Conservation (phyloP, 148 eudicot species). For the Persicaria maculosa region DNA sequence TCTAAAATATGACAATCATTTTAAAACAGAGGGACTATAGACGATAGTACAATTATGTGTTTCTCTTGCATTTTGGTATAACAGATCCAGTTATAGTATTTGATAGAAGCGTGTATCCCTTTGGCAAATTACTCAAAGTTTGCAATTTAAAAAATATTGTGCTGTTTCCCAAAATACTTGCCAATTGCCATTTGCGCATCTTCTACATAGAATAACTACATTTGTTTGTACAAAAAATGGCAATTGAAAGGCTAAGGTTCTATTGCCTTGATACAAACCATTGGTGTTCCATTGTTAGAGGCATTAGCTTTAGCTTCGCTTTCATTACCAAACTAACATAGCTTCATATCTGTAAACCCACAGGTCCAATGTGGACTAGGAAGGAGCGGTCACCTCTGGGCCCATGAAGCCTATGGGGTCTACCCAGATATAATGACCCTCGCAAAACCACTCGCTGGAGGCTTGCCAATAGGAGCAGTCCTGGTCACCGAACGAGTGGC, state of each 20-base stretch:
- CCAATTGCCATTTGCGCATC: no score
- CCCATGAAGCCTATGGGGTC: conserved; percentile 62
- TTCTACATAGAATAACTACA: no score
- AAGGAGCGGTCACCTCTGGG: conserved; percentile 90
- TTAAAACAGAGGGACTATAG: no score
- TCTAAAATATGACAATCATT: no score
- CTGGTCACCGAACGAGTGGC: conserved; percentile 65
- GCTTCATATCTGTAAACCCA: conserved; percentile 6
- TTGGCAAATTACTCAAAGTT: not conserved
- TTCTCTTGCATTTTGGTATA: not conserved
- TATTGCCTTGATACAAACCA: no score
- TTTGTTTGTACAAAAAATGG: no score
- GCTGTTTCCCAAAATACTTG: not conserved
- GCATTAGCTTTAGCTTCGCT: no score
- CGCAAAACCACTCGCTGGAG: conserved; percentile 92
- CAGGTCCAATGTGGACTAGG: conserved; percentile 97
- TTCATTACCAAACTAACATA: not conserved
- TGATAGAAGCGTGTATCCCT: not conserved
- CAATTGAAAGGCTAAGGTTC: no score
- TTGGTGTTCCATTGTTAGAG: no score
- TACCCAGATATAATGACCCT: conserved; percentile 89
- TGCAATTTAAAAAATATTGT: not conserved
- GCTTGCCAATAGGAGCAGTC: conserved; percentile 83
- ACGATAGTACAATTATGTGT: not conserved
- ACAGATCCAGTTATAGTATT: not conserved